Conservation (phyloP, 208 protist genomes). For the Crithidia expoeki region DNA sequence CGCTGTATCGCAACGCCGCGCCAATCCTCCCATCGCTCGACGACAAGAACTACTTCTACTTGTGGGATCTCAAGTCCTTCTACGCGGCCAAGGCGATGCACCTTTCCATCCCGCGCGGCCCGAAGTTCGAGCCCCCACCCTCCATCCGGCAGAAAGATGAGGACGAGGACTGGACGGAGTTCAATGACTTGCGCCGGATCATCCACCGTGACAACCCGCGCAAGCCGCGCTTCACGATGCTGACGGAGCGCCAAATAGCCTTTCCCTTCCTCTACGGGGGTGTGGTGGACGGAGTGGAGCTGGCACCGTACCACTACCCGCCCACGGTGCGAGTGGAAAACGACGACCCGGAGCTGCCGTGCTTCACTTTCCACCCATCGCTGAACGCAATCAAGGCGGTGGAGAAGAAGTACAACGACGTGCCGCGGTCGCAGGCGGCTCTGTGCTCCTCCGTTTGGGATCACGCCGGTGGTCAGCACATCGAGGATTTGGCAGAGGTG, state of each 20-base stretch:
- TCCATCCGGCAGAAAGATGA: constrained; percentile 73
- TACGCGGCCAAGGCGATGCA: constrained; percentile 99
- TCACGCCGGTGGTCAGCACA: constrained; percentile 23
- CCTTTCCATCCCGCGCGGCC: constrained; percentile 99
- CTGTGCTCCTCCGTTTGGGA: constrained; percentile 47
- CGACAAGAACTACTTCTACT: constrained; percentile 99
- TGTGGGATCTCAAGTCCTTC: constrained; percentile 99
- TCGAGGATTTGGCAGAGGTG: constrained; percentile 34
- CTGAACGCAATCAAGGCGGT: constrained; percentile 97
- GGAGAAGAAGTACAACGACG: constrained; percentile 49
- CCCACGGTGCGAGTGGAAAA: constrained; percentile 92
- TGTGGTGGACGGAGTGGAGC: constrained; percentile 93
- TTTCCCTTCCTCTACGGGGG: constrained; percentile 99
- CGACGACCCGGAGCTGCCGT: constrained; percentile 97
- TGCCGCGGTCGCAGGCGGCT: constrained; percentile 24
- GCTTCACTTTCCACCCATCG: constrained; percentile 98
- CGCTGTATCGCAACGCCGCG: constrained; percentile 95
- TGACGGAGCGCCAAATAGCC: constrained; percentile 99
- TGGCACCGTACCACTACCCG: constrained; percentile 96
- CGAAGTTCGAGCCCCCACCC: constrained; percentile 95
- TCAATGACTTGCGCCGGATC: constrained; percentile 99
- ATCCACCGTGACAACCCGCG: constrained; percentile 98
- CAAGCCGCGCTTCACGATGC: constrained; percentile 94
- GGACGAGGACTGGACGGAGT: constrained; percentile 99
- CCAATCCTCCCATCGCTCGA: constrained; percentile 97